Evolutionary conservation across 2,329 filamentous ascomycete genomes (phyloP).

Genomic region (Fusarium coffeatum): DNA sequence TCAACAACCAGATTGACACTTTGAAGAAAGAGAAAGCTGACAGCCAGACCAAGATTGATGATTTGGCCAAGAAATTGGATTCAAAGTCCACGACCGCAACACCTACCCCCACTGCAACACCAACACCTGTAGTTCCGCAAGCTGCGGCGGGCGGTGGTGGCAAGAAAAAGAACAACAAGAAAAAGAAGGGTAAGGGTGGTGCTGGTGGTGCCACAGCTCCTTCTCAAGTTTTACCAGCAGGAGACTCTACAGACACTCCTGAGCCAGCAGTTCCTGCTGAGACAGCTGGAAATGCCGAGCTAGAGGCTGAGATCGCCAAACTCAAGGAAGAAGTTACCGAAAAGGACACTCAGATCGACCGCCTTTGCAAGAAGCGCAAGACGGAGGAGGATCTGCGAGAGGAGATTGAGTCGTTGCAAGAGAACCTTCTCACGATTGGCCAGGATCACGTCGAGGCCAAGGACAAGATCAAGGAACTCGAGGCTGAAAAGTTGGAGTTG

Average conservation of each 20-base stretch:
- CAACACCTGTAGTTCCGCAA: constrained; percentile 43
- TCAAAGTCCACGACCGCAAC: constrained; percentile 27
- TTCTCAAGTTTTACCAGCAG: constrained; percentile 41
- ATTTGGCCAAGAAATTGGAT: constrained; percentile 60
- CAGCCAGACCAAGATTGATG: constrained; percentile 51
- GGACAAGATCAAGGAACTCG: constrained; percentile 77
- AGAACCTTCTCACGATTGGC: constrained; percentile 82
- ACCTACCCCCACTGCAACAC: constrained; percentile 35
- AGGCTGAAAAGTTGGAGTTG: constrained; percentile 74
- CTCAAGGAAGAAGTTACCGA: constrained; percentile 66
- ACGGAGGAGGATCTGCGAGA: constrained; percentile 84
- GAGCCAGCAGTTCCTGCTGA: constrained; percentile 51
- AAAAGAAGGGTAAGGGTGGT: constrained; percentile 86
- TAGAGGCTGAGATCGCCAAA: constrained; percentile 62
- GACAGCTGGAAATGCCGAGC: constrained; percentile 49
- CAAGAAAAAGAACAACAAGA: constrained; percentile 78
- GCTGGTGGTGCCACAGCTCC: constrained; percentile 59
- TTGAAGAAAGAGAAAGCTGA: constrained; percentile 51
- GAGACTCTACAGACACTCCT: constrained; percentile 53
- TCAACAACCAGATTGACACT: constrained; percentile 53
- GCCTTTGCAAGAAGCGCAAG: constrained; percentile 74
- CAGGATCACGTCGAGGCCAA: constrained; percentile 87
- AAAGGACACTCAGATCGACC: constrained; percentile 79
- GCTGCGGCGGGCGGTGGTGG: constrained; percentile 44
- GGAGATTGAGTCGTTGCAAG: constrained; percentile 85